Conservation (phyloP, 768 basidiomycete species). For the Filobasidium wieringae region DNA sequence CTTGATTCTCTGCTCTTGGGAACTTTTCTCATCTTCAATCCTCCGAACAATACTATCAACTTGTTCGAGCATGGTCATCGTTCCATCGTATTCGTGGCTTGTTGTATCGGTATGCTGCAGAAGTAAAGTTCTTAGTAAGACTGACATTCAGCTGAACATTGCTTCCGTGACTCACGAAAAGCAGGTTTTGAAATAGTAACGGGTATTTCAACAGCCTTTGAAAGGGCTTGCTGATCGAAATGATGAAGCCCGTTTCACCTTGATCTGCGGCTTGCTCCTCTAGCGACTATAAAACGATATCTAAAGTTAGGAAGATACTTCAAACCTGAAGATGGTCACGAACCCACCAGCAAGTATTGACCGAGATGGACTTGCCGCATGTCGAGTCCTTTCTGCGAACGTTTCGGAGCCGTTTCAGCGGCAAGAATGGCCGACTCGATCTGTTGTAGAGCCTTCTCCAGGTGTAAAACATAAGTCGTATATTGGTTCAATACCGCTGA, state of each 20-base stretch:
- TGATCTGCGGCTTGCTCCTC: conserved; percentile 70
- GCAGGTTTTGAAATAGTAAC: conserved; percentile 88
- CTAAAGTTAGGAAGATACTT: not conserved
- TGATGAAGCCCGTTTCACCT: conserved; percentile 87
- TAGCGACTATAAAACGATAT: conserved; percentile 41
- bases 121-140: not conserved
- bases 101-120: conserved; percentile 66
- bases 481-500: conserved; percentile 90
- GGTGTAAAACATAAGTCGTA: conserved; percentile 82
- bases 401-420: conserved; percentile 15
- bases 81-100: conserved; percentile 86
- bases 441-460: conserved; percentile 78
- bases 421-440: conserved; percentile 63
- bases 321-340: not conserved
- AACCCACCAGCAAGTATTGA: not conserved
- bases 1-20: conserved; percentile 88
- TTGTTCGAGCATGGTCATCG: conserved; percentile 90
- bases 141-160: not conserved
- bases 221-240: conserved; percentile 92
- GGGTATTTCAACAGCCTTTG: conserved; percentile 95
- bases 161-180: conserved; percentile 45
- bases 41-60: conserved; percentile 91
- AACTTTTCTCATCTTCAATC: conserved; percentile 96
- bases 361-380: not conserved
- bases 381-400: not conserved